A percentile compares a stretch with the other conserved stretches of the same genome.
Conservation (phyloP, 768 basidiomycete genomes). For the Amanita jacksonii region DNA sequence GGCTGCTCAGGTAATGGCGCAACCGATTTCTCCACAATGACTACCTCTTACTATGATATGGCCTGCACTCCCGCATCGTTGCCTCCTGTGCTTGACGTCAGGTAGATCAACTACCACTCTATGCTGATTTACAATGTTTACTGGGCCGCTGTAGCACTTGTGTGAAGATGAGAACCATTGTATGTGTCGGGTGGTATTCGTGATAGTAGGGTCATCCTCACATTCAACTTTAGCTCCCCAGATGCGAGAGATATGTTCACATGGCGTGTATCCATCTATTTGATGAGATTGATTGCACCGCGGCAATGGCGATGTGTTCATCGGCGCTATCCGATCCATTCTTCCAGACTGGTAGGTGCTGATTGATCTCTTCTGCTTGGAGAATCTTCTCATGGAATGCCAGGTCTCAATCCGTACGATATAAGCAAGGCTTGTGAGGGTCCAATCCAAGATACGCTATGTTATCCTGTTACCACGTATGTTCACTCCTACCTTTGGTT, state of each 20-base stretch:
- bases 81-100: constrained; percentile 35
- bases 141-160: constrained; percentile 29
- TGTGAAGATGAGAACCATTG: constrained; percentile 51
- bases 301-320: constrained; percentile 55
- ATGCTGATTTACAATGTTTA: constrained; percentile 25
- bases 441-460: constrained; percentile 35
- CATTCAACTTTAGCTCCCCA: constrained; percentile 47
- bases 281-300: constrained; percentile 56
- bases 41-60: constrained; percentile 35
- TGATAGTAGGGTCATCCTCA: too few species aligned
- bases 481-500: not conserved
- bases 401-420: constrained; percentile 56
- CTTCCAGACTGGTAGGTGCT: constrained; percentile 28
- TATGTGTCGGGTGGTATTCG: too few species aligned
- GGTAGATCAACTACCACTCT: constrained; percentile 31
- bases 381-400: too few species aligned
- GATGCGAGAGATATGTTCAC: constrained; percentile 50
- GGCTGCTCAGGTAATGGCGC: constrained; percentile 46
- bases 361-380: too few species aligned
- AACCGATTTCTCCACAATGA: constrained; percentile 43
- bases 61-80: constrained; percentile 44
- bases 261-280: constrained; percentile 50
- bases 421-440: constrained; percentile 54
- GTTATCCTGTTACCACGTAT: constrained; percentile 44
- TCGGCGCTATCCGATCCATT: constrained; percentile 35